Evolutionary conservation across 2,329 filamentous ascomycete species (phyloP).

Genomic region (Colletotrichum aenigma): DNA sequence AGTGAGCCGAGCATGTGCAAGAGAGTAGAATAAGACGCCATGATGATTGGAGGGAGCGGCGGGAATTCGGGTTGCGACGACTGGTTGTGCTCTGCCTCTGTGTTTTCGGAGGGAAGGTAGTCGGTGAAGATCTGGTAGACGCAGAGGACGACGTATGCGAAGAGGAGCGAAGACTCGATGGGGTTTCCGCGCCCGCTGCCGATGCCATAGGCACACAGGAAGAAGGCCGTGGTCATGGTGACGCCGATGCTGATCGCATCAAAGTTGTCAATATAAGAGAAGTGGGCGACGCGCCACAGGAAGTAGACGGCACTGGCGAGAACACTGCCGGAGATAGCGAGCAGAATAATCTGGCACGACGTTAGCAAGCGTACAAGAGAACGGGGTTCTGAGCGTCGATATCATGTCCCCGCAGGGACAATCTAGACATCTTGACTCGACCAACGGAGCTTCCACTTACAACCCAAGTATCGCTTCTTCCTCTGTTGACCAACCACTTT

Average conservation of each 20-base stretch:
- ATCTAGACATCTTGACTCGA: background rate
- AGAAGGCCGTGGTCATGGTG: slow-evolving; percentile 89
- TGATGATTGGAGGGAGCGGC: slow-evolving; percentile 95
- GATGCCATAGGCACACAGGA: slow-evolving; percentile 92
- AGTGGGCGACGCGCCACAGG: slow-evolving; percentile 91
- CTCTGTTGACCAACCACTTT: slow-evolving; percentile 90
- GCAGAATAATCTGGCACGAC: slow-evolving; percentile 75
- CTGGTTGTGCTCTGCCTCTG: slow-evolving; percentile 52
- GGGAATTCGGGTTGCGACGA: slow-evolving; percentile 83
- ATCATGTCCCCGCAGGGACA: background rate
- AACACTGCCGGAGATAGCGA: slow-evolving; percentile 86
- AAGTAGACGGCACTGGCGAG: slow-evolving; percentile 96
- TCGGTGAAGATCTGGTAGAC: slow-evolving; percentile 99
- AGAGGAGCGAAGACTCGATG: slow-evolving; percentile 22
- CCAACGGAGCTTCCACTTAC: slow-evolving; percentile 54
- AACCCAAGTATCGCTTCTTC: slow-evolving; percentile 95
- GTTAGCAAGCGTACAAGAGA: slow-evolving; percentile 33
- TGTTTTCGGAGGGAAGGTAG: slow-evolving; percentile 81
- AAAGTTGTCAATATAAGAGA: slow-evolving; percentile 90
- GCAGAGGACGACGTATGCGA: slow-evolving; percentile 94
- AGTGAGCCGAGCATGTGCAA: slow-evolving; percentile 82
- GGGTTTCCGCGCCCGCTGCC: slow-evolving; percentile 92
- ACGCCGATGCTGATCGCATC: slow-evolving; percentile 93
- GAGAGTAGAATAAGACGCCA: slow-evolving; percentile 95
- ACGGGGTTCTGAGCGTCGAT: background rate